Percentiles rank a stretch among this genome's conserved stretches.
Evolutionary conservation across 495 filamentous ascomycete species (phyloP).

Genomic region (Pseudevernia furfuracea): DNA sequence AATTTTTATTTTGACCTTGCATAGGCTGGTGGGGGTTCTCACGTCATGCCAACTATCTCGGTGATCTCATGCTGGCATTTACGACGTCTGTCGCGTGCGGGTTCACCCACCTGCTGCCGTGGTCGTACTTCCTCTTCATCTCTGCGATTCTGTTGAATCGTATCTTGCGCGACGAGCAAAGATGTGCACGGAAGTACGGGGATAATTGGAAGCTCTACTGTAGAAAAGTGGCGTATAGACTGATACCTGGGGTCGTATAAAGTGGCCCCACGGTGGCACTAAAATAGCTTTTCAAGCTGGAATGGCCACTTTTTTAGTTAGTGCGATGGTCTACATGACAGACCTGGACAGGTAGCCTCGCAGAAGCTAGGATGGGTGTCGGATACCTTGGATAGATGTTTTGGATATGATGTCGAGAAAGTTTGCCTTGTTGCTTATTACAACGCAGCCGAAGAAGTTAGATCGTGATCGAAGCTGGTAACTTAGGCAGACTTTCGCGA

Average conservation of each 20-base stretch:
- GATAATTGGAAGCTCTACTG: constrained; percentile 40
- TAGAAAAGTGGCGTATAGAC: constrained; percentile 36
- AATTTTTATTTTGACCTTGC: constrained; percentile 3
- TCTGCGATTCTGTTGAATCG: constrained; percentile 23
- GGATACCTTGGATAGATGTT: no score
- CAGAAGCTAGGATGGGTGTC: no score
- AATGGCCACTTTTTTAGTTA: no score
- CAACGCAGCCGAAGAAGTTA: no score
- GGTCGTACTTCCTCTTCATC: constrained; percentile 43
- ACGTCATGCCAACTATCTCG: constrained; percentile 44
- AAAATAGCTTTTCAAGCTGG: no score
- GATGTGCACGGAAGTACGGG: constrained; percentile 41
- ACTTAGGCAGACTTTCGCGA: no score
- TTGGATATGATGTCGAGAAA: no score
- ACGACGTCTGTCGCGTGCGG: constrained; percentile 40
- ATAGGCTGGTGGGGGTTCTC: constrained; percentile 42
- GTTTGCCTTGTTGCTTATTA: no score
- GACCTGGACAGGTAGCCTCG: no score
- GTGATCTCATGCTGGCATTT: constrained; percentile 39
- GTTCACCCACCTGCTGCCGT: constrained; percentile 34
- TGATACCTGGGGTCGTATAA: constrained; percentile 38
- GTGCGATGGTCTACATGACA: no score
- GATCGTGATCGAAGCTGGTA: no score
- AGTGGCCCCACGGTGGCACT: no score
- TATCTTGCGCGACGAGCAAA: constrained; percentile 31